A percentile compares a stretch with the other conserved stretches of the same genome.
These are phyloP conservation scores for Talaromyces marneffei DNA, from an alignment of 2,329 filamentous ascomycete genomes.

Conservation along the genomic window DNA sequence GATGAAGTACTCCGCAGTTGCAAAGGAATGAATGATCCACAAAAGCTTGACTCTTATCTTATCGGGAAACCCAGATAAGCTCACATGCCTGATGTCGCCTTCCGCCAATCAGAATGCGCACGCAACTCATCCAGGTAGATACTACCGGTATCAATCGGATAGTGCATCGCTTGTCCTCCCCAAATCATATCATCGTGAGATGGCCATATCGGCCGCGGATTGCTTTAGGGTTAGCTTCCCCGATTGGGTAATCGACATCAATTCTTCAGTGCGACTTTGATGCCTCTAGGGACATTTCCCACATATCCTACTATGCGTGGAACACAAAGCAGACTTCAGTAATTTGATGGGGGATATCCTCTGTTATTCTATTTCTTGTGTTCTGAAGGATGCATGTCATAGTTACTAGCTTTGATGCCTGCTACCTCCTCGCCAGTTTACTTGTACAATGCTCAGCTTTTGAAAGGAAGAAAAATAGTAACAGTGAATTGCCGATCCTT, in stretches of 20 bases:
- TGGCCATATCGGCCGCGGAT: not conserved
- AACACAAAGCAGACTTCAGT: not conserved
- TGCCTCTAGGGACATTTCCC: not conserved
- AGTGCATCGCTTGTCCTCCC: no score
- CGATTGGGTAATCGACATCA: not conserved
- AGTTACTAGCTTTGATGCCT: not conserved
- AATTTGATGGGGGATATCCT: not conserved
- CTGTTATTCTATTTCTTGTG: not conserved
- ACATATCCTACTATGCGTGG: not conserved
- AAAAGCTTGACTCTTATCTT: not conserved
- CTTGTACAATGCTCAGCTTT: not conserved
- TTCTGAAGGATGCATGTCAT: not conserved
- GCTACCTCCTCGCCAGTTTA: not conserved
- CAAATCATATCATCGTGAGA: not conserved
- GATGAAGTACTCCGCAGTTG: not conserved
- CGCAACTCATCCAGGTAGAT: no score
- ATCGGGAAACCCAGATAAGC: not conserved
- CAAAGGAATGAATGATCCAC: not conserved
- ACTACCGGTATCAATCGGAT: no score
- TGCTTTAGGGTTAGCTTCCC: not conserved
- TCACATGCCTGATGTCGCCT: not conserved
- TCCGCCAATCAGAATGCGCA: not conserved
- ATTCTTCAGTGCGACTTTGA: no score
- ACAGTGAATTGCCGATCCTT: not conserved
- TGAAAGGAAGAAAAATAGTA: not conserved